Percentiles rank a stretch among this genome's conserved stretches.
phyloP scores from a whole-genome alignment of 345 rosid genomes.

The Linum lewisii region DNA sequence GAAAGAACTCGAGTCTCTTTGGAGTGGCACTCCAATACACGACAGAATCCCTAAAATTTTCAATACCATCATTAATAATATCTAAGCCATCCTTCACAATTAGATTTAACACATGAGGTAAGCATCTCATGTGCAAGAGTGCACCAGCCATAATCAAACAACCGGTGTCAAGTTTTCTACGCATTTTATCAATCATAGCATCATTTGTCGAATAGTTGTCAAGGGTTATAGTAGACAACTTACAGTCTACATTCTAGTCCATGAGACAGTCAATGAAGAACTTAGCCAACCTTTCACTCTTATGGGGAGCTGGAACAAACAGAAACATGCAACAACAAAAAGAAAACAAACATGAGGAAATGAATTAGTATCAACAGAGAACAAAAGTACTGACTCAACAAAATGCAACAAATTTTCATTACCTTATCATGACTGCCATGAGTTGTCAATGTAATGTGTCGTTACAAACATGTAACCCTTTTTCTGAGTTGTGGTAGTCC shows the following conservation, averaged over 20 bases:
- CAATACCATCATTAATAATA: too few relatives aligned
- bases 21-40: too few relatives aligned
- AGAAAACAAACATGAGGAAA: too few relatives aligned
- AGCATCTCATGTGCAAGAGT: too few relatives aligned
- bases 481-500: too few relatives aligned
- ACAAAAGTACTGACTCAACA: too few relatives aligned
- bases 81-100: too few relatives aligned
- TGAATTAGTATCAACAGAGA: too few relatives aligned
- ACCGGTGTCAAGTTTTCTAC: background rate
- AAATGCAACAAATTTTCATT: too few relatives aligned
- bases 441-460: background rate
- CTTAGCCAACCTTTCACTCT: background rate
- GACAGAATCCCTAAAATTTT: too few relatives aligned
- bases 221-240: background rate
- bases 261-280: background rate
- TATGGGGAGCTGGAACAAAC: background rate
- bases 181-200: background rate
- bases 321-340: too few relatives aligned
- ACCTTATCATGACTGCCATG: background rate
- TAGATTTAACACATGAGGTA: too few relatives aligned
- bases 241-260: background rate
- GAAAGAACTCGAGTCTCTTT: conserved; percentile 9
- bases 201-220: background rate
- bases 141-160: background rate
- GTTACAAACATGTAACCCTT: background rate